Conservation (phyloP, 352 stramenopile species). For the Globisporangium nagaii region DNA sequence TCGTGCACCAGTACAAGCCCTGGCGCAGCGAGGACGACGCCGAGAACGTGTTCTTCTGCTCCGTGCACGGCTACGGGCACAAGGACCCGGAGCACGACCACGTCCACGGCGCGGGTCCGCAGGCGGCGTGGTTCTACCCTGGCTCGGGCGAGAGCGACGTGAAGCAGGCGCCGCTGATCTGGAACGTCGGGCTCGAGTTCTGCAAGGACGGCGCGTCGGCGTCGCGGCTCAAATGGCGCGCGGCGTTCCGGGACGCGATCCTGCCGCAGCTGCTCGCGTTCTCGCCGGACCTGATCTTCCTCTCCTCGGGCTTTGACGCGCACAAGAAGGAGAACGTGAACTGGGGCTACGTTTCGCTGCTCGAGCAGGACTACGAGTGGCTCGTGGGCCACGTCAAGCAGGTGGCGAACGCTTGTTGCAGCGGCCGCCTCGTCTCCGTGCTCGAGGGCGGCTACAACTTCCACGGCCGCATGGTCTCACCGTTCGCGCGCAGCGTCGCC, state of each 20-base stretch:
- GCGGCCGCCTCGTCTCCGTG: conserved; percentile 76
- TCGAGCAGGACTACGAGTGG: conserved; percentile 86
- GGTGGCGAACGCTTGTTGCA: conserved; percentile 63
- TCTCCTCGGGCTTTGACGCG: conserved; percentile 77
- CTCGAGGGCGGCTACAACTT: conserved; percentile 88
- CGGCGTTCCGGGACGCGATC: conserved; percentile 63
- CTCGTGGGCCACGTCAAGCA: conserved; percentile 69
- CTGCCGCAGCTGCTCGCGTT: conserved; percentile 55
- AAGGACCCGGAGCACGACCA: conserved; percentile 62
- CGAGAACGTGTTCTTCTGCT: conserved; percentile 96
- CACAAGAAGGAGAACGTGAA: conserved; percentile 80
- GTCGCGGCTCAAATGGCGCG: conserved; percentile 69
- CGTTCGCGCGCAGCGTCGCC: conserved; percentile 73
- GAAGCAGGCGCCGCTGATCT: conserved; percentile 42
- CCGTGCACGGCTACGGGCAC: conserved; percentile 71
- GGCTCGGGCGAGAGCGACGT: conserved; percentile 47
- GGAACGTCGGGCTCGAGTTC: conserved; percentile 58
- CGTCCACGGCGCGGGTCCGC: conserved; percentile 10
- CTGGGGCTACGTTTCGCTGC: conserved; percentile 66
- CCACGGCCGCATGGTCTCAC: conserved; percentile 73
- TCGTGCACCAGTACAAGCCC: conserved; percentile 90
- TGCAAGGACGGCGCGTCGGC: conserved; percentile 43
- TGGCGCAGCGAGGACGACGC: conserved; percentile 94
- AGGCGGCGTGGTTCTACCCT: conserved; percentile 76
- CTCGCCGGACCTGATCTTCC: conserved; percentile 73